Evolutionary conservation across 495 filamentous ascomycete species (phyloP).

Genomic region (Hamigera avellanea): DNA sequence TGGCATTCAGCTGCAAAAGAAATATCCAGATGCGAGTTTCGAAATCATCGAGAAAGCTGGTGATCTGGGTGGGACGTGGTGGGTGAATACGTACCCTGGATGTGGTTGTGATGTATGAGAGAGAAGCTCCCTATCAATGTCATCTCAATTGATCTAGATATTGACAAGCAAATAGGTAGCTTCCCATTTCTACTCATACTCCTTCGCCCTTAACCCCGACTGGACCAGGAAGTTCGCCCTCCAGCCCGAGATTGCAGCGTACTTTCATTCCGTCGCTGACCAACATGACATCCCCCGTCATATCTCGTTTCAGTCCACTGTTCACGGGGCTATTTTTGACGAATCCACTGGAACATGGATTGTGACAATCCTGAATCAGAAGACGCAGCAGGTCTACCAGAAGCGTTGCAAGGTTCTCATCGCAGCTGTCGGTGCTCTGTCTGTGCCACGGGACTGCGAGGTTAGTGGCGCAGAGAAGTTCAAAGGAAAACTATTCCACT

Average conservation of each 20-base stretch:
- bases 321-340: conserved; percentile 29
- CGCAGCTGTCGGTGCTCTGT: conserved; percentile 33
- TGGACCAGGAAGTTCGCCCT: conserved; percentile 30
- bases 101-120: conserved; percentile 15
- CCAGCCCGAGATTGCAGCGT: conserved; percentile 31
- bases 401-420: conserved; percentile 32
- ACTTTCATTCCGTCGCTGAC: conserved; percentile 30
- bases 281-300: conserved; percentile 30
- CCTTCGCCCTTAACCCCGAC: conserved; percentile 34
- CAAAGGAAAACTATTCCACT: conserved; percentile 44
- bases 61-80: conserved; percentile 15
- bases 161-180: conserved; percentile 2
- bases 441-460: conserved; percentile 29
- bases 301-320: conserved; percentile 27
- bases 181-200: conserved; percentile 37
- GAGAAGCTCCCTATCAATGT: background rate
- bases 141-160: too few relatives aligned
- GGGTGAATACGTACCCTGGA: conserved; percentile 15
- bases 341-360: conserved; percentile 30
- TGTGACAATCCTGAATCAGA: conserved; percentile 24
- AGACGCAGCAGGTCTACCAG: conserved; percentile 11
- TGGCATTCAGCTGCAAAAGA: conserved; percentile 41
- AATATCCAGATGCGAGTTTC: conserved; percentile 35
- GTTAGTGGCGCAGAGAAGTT: conserved; percentile 35
- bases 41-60: conserved; percentile 12